A percentile compares a stretch with the other conserved stretches of the same genome.
Evolutionary conservation across 495 filamentous ascomycete genomes (phyloP).

Genomic region (Penicillium pancosmium): DNA sequence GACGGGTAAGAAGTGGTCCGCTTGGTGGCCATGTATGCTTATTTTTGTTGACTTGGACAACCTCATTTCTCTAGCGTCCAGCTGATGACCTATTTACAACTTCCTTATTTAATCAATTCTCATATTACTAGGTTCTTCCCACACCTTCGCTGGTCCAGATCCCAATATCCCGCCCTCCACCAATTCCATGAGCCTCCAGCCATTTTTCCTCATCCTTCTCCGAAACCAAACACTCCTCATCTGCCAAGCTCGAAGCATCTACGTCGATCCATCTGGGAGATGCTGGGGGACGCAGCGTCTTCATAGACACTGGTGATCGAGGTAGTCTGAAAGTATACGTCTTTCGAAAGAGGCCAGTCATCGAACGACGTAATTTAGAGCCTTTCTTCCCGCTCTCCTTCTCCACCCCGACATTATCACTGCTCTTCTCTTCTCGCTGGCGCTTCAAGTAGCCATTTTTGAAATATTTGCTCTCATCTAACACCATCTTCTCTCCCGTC

Average conservation of each 20-base stretch:
- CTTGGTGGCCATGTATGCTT: too few species aligned
- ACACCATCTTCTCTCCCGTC: background rate
- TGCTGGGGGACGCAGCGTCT: slow-evolving; percentile 3
- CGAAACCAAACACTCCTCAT: slow-evolving; percentile 18
- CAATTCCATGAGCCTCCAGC: slow-evolving; percentile 22
- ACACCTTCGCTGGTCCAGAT: slow-evolving; percentile 17
- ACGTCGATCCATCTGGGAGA: slow-evolving; percentile 22
- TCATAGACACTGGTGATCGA: slow-evolving; percentile 20
- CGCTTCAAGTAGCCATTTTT: background rate
- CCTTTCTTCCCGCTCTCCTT: background rate
- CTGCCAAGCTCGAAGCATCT: slow-evolving; percentile 15
- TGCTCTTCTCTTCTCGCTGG: background rate
- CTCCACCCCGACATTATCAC: background rate
- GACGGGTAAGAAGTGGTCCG: too few species aligned
- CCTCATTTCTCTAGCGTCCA: background rate
- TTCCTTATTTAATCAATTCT: background rate
- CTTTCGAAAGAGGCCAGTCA: slow-evolving; percentile 18
- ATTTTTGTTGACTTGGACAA: background rate
- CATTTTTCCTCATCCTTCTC: slow-evolving; percentile 19
- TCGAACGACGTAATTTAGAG: slow-evolving; percentile 19
- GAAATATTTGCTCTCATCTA: background rate
- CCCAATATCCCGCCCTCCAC: slow-evolving; percentile 11
- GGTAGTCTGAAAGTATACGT: slow-evolving; percentile 18
- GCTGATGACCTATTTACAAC: background rate
- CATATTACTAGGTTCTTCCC: slow-evolving; percentile 6